Conservation (phyloP, 208 protist species). For the Acanthamoeba royreba region DNA sequence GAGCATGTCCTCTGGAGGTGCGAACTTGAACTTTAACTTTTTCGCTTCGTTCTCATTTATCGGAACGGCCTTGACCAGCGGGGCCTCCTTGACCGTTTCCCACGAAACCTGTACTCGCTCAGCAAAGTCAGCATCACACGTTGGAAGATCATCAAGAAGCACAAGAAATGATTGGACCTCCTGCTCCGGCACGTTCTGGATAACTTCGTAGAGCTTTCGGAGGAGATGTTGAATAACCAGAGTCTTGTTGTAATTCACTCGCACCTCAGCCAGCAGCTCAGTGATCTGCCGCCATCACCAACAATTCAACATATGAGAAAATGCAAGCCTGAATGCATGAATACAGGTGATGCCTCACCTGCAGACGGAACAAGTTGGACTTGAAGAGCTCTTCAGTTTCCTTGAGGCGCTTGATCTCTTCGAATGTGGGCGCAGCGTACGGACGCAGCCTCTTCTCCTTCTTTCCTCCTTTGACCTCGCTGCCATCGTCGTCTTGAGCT, state of each 20-base stretch:
- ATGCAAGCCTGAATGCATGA: not conserved
- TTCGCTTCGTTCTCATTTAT: not conserved
- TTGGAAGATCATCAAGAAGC: not conserved
- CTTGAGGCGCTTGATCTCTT: slow-evolving; percentile 24
- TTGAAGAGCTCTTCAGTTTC: slow-evolving; percentile 45
- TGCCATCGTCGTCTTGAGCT: not conserved
- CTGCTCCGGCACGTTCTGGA: not conserved
- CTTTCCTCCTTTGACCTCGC: not conserved
- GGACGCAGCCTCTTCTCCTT: slow-evolving; percentile 7
- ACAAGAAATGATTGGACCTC: not conserved
- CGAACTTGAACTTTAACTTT: slow-evolving; percentile 13
- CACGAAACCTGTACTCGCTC: not conserved
- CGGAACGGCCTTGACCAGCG: not conserved
- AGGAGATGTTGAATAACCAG: not conserved
- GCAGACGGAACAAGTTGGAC: slow-evolving; percentile 45
- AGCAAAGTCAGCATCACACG: not conserved
- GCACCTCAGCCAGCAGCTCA: slow-evolving; percentile 30
- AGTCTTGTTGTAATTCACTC: slow-evolving; percentile 42
- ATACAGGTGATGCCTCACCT: not conserved
- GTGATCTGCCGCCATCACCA: not conserved
- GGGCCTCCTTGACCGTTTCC: not conserved
- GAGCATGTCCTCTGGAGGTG: not conserved
- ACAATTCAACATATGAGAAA: not conserved
- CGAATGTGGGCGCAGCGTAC: not conserved
- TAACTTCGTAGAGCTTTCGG: slow-evolving; percentile 2